Evolutionary conservation across 371 early-diverging fungal genomes (phyloP), one percentile per base, ranked within the genome.

Genomic region (Apophysomyces ossiformis): DNA sequence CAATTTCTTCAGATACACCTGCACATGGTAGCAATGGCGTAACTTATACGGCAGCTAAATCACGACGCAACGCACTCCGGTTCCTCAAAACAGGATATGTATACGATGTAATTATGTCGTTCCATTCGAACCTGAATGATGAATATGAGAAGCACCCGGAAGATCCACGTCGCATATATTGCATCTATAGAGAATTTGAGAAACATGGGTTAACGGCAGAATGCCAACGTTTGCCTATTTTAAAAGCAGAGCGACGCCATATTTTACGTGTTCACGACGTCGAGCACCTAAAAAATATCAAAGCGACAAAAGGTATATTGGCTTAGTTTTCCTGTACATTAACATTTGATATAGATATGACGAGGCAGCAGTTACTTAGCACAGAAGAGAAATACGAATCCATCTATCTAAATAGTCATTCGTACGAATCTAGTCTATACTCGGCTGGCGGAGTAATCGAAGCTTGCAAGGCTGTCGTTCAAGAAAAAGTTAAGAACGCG

Each of bases 381-480:
- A 47, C 68, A 39, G 76, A 72, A 46, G 58, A 61, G n/a, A 38
- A 65, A 1, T 85, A 81, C 58, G 88, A 93, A 66, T 89, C 90
- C 1, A 79, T 95, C 15, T 94, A 92, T 73, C 68, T 94, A 21
- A 91, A 89, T 71, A 76, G 78, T 16, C 80, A 86, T 16, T 85
- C 92, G 2, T 80, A 79, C 39, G 85, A 82, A 57, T 87, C 87
- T 54, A 89, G 89, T 0, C 71, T 87, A 15, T 77, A 91, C 59
- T 82, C 91, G 12, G 91, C 91, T 15, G 93, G 93, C 32, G 92
- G 92, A 56, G 84, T 92, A 8, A 85, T 95, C 58, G 85, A 91
- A 38, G 74, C 91, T 4, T 87, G 92, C 59, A 77, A 83, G 18
- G 89, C 88, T 9, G 92, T 97, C 0, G 85, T 85, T 9, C 64